Conservation (phyloP, 495 filamentous ascomycete genomes). For the Emericellopsis terricola region DNA sequence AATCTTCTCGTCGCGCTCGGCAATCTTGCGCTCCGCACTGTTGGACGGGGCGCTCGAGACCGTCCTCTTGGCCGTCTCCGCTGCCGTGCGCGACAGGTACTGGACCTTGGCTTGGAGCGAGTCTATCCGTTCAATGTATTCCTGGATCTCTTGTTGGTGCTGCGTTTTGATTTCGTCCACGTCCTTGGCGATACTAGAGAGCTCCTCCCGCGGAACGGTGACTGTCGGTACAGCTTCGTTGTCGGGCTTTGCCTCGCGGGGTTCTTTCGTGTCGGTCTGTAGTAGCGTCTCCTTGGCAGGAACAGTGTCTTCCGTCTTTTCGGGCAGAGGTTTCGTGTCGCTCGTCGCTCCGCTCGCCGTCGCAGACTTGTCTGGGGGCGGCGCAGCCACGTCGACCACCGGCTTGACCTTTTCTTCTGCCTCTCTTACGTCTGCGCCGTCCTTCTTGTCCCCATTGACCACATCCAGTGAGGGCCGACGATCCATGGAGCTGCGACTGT, state of each 20-base stretch:
- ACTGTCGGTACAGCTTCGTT: slow-evolving; percentile 3
- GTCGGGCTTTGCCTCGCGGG: slow-evolving; percentile 11
- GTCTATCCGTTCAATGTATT: slow-evolving; percentile 79
- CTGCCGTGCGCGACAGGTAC: slow-evolving; percentile 64
- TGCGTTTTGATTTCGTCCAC: slow-evolving; percentile 41
- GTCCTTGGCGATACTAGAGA: slow-evolving; percentile 35
- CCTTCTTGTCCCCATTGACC: background rate
- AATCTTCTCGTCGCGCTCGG: slow-evolving; percentile 81
- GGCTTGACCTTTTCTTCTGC: background rate
- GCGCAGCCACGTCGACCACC: background rate
- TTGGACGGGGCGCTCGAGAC: slow-evolving; percentile 40
- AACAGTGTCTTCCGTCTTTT: background rate
- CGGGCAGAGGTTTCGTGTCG: background rate
- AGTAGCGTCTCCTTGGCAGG: background rate
- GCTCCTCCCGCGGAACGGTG: background rate
- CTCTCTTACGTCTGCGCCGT: background rate
- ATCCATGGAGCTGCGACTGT: slow-evolving; percentile 5
- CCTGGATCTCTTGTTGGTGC: slow-evolving; percentile 63
- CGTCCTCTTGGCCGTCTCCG: slow-evolving; percentile 48
- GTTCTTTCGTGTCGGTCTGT: background rate
- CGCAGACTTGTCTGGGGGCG: background rate
- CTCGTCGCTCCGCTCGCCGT: background rate
- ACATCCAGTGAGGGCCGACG: background rate
- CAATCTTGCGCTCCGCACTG: slow-evolving; percentile 55
- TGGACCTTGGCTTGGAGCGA: slow-evolving; percentile 79